phyloP scores from a whole-genome alignment of 345 rosid species.

The Corymbia maculata region DNA sequence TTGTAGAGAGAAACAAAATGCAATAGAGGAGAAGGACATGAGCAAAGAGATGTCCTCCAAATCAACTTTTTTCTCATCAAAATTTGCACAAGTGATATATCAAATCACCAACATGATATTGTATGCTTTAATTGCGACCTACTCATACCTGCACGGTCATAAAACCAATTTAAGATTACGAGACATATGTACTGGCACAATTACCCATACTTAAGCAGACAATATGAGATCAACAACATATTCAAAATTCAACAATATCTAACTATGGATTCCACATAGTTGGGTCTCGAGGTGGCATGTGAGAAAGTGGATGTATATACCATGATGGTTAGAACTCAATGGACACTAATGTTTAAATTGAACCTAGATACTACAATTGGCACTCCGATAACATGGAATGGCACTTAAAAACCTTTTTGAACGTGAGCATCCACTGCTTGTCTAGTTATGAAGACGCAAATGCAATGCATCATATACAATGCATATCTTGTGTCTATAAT shows the following conservation, averaged over 20 bases:
- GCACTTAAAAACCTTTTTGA: not conserved
- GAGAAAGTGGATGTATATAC: not conserved
- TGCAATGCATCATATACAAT: not conserved
- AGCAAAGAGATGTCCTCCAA: not conserved
- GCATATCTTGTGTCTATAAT: not conserved
- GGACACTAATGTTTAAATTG: not conserved
- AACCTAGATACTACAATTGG: not conserved
- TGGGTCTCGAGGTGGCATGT: not conserved
- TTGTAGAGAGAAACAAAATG: not conserved
- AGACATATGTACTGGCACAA: not conserved
- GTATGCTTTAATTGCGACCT: fast-evolving
- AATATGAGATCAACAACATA: not conserved
- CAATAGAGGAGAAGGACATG: not conserved
- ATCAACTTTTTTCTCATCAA: not conserved
- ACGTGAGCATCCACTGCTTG: not conserved
- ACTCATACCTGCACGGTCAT: not conserved
- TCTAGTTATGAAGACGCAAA: not conserved
- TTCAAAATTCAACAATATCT: not conserved
- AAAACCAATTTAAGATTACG: not conserved
- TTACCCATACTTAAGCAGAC: not conserved
- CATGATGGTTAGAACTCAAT: not conserved
- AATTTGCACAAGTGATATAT: not conserved
- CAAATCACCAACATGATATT: not conserved
- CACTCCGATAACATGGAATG: not conserved
- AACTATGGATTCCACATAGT: not conserved